Evolutionary conservation across 2,329 filamentous ascomycete genomes (phyloP), one percentile per base, ranked within the genome.

Genomic region (Fusarium bactridioides): DNA sequence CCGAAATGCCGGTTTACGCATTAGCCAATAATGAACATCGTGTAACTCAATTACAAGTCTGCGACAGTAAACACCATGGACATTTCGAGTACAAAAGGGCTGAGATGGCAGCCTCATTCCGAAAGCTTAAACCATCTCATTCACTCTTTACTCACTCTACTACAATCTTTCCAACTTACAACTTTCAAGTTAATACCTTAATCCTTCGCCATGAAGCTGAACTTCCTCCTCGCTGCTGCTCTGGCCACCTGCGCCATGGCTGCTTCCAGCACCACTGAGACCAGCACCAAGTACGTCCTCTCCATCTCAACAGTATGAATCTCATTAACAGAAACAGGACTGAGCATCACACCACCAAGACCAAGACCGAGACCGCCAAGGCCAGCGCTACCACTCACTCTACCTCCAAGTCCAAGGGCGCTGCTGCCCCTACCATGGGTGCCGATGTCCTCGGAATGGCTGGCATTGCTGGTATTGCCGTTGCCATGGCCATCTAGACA

Each of bases 191-290:
- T 43, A 61, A 41, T 19, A 58, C 35, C 7, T 33, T 21, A 33
- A 37, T 44, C 29, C 12, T 41, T 53, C 65, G 63, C 27, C 27
- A 68, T 68, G 65, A 68, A 68, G 64, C 64, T 68, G 25, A 68
- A 62, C 56, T 29, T 62, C 31, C 47, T 68, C 41, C 31, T 68
- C 31, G 43, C 63, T 38, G 64, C 64, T 43, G 48, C 64, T 31
- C 33, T 68, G 21, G 37, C 41, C 29, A 44, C 41, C 29, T 38
- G 37, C 43, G 56, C 29, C 21, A 35, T 68, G 56, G 65, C 65
- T 11, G 64, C 64, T 13, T 62, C 47, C n/a, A 31, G 31, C 12
- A 67, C 63, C 21, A 67, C 62, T 7, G 31, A 37, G 21, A 65
- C 63, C 18, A 23, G 13, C 27, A 67, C 64, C 21, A 35, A 40